phyloP scores from a whole-genome alignment of 192 early-diverging fungal genomes.

The Rhizophagus prolifer region DNA sequence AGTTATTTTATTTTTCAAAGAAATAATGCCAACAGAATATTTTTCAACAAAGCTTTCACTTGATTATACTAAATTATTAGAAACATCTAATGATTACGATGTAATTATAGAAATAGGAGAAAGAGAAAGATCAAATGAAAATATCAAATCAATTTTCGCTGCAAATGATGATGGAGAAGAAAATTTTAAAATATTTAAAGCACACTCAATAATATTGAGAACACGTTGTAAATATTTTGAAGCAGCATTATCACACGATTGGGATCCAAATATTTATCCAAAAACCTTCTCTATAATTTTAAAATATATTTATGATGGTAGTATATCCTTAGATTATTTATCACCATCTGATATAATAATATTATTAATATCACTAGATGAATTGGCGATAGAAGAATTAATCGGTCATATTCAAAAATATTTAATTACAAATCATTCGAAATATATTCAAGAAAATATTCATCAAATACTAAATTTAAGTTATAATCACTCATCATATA shows the following conservation, averaged over 20 bases:
- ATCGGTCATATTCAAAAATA: neutral
- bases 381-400: conserved; percentile 13
- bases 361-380: conserved; percentile 15
- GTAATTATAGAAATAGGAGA: conserved; percentile 7
- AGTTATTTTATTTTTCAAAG: neutral
- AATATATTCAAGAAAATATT: conserved; percentile 15
- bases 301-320: conserved; percentile 24
- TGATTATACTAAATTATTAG: conserved; percentile 1
- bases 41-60: neutral
- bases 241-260: conserved; percentile 2
- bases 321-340: neutral
- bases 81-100: conserved; percentile 2
- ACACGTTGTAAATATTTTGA: conserved; percentile 13
- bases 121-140: neutral
- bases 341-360: neutral
- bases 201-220: conserved; percentile 17
- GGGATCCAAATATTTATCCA: conserved; percentile 8
- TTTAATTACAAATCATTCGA: neutral
- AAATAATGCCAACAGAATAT: neutral
- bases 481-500: neutral
- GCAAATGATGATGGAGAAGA: neutral
- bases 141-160: neutral
- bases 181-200: conserved; percentile 19
- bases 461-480: neutral
- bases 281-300: neutral